Percentiles rank a stretch among this genome's conserved stretches.
Conservation (phyloP, 2,329 filamentous ascomycete species). For the Colletotrichum coccodes region DNA sequence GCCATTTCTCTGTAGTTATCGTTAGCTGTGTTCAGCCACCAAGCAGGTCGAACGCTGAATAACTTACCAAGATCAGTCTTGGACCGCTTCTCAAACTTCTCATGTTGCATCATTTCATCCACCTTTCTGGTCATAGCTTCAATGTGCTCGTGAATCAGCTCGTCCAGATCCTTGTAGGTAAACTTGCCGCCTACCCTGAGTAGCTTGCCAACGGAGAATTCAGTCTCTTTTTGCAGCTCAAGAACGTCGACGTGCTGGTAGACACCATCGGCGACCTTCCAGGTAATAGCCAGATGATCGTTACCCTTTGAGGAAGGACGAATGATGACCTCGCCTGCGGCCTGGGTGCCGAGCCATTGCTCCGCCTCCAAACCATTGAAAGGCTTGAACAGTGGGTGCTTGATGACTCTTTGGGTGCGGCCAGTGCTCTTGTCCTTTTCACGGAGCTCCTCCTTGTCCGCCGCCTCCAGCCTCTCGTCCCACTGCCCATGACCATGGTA, state of each 20-base stretch:
- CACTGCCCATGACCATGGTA: conserved; percentile 84
- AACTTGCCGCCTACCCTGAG: conserved; percentile 89
- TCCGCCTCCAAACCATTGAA: conserved; percentile 95
- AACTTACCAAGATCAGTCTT: conserved; percentile 80
- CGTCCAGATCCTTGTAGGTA: conserved; percentile 95
- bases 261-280: conserved; percentile 97
- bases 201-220: conserved; percentile 90
- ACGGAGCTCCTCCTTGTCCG: conserved; percentile 83
- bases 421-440: conserved; percentile 89
- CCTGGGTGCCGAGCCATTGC: conserved; percentile 88
- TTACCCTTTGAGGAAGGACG: conserved; percentile 94
- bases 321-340: conserved; percentile 91
- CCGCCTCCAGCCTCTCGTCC: conserved; percentile 84
- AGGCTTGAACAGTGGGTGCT: conserved; percentile 93
- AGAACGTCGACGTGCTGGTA: conserved; percentile 98
- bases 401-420: conserved; percentile 93
- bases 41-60: not conserved
- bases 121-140: conserved; percentile 99
- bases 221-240: conserved; percentile 95
- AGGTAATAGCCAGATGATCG: conserved; percentile 95
- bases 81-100: conserved; percentile 83
- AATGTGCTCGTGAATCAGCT: conserved; percentile 96
- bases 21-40: conserved; percentile 1
- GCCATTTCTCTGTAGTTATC: conserved; percentile 80
- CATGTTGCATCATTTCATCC: conserved; percentile 92